Evolutionary conservation across 306 rosid species (phyloP), one percentile per base, ranked within the genome.

Genomic region (Rosa multiflora): DNA sequence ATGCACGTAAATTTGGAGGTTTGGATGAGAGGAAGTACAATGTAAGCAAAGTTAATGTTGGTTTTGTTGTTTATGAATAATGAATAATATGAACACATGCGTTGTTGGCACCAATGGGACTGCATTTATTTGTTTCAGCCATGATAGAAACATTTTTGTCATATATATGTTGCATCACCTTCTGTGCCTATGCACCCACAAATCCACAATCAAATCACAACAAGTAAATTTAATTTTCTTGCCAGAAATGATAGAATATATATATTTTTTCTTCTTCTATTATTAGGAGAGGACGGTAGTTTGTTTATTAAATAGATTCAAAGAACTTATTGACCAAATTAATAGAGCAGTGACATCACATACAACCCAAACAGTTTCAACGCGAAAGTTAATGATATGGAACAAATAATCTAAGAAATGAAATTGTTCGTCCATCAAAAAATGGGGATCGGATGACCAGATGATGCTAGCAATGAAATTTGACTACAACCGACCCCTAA

Each of bases 81-180:
- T 62, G 7, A 11, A 76, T 32, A 2, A 20, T 62, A 47, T 11
- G 20, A 32, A 73, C 75, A 8, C 77, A 12, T 52, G 66, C 58
- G 52, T 51, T 49, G 76, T 74, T 73, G 62, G 83, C 20, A 56
- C 64, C 42, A 23, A 18, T 56, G 75, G n/a, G 14, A 4, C 29
- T 70, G 8, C 5, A 21, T 10, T 61, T 48, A 39, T 49, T 63
- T 61, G 42, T 32, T 58, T 26, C 42, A 26, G 29, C 58, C 20
- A 62, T 63, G 73, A 64, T 11, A 17, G 4, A 4, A 52, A 64
- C 78, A 11, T 72, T 73, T 79, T 73, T 79, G 68, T 44, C 64
- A n/a, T 49, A 40, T 48, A 5, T 37, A 40, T 32, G 77, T 64
- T 59, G 37, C 67, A 37, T 23, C 39, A 59, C 15, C 66, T 4